A percentile compares a stretch with the other conserved stretches of the same genome.
Evolutionary conservation across 2,329 filamentous ascomycete species (phyloP).

Genomic region (Penicillium nordicum): DNA sequence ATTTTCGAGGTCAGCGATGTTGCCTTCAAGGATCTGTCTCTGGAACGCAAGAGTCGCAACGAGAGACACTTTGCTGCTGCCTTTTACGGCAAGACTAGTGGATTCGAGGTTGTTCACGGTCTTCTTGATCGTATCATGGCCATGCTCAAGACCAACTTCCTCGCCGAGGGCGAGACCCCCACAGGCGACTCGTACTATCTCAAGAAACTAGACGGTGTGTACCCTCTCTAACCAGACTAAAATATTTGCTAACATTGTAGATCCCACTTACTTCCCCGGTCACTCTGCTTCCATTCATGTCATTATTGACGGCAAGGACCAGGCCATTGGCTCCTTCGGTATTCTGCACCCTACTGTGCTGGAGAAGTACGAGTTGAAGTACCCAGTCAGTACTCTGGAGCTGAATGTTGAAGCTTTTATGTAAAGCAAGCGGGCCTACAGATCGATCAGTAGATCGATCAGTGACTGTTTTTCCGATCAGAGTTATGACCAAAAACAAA

Average conservation of each 20-base stretch:
- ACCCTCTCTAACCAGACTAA: not conserved
- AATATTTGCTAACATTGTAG: slow-evolving; percentile 35
- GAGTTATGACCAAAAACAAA: not conserved
- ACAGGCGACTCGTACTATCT: slow-evolving; percentile 78
- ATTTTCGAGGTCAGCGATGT: slow-evolving; percentile 91
- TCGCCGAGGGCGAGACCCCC: slow-evolving; percentile 64
- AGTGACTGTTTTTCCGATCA: not conserved
- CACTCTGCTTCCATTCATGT: slow-evolving; percentile 83
- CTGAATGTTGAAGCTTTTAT: slow-evolving; percentile 93
- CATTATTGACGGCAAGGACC: slow-evolving; percentile 68
- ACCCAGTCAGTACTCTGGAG: slow-evolving; percentile 90
- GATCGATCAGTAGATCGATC: too few species aligned
- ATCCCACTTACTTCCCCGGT: slow-evolving; percentile 86
- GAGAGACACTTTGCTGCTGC: slow-evolving; percentile 95
- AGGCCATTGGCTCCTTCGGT: slow-evolving; percentile 82
- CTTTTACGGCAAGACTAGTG: slow-evolving; percentile 89
- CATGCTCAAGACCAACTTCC: slow-evolving; percentile 82
- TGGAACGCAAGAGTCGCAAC: slow-evolving; percentile 85
- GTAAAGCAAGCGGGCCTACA: slow-evolving; percentile 39
- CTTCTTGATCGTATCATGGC: slow-evolving; percentile 86
- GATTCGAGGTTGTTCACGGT: slow-evolving; percentile 94
- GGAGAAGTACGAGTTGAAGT: slow-evolving; percentile 88
- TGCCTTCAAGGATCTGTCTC: slow-evolving; percentile 77
- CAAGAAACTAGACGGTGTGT: slow-evolving; percentile 74
- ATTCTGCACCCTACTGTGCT: slow-evolving; percentile 90